Conservation (phyloP, 2,329 filamentous ascomycete species). For the Hypomyces rosellus region DNA sequence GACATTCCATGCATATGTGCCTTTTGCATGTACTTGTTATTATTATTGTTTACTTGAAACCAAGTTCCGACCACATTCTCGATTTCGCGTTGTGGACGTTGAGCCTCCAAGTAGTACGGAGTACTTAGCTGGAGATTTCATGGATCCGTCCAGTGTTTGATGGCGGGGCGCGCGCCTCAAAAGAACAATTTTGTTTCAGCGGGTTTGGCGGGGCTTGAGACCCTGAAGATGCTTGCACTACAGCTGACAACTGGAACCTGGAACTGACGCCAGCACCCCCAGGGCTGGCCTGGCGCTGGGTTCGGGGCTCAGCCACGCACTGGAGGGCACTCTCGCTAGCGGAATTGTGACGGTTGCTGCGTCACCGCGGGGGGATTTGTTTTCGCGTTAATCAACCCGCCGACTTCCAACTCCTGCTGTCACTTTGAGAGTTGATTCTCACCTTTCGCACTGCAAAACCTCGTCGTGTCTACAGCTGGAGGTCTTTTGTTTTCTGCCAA, state of each 20-base stretch:
- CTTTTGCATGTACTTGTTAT: too few species aligned
- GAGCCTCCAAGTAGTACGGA: too few species aligned
- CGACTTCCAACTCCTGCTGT: background rate
- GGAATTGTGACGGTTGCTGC: conserved; percentile 1
- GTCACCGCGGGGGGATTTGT: conserved; percentile 11
- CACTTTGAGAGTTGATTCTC: background rate
- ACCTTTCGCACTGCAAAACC: too few species aligned
- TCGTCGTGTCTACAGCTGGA: too few species aligned
- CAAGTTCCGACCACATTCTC: too few species aligned
- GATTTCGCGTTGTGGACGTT: too few species aligned
- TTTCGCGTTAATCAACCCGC: background rate
- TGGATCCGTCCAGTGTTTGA: background rate
- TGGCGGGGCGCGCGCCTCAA: background rate
- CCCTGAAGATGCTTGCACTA: background rate
- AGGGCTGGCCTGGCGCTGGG: background rate
- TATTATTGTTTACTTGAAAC: too few species aligned
- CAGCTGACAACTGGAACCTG: background rate
- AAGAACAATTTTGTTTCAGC: too few species aligned
- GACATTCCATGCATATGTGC: too few species aligned
- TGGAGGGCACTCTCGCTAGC: background rate
- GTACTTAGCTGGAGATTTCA: too few species aligned
- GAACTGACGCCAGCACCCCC: too few species aligned
- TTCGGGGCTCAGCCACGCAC: background rate
- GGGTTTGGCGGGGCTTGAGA: background rate
- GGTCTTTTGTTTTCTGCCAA: background rate